Conservation (phyloP, 2,329 filamentous ascomycete species). For the Neurospora crassa region DNA sequence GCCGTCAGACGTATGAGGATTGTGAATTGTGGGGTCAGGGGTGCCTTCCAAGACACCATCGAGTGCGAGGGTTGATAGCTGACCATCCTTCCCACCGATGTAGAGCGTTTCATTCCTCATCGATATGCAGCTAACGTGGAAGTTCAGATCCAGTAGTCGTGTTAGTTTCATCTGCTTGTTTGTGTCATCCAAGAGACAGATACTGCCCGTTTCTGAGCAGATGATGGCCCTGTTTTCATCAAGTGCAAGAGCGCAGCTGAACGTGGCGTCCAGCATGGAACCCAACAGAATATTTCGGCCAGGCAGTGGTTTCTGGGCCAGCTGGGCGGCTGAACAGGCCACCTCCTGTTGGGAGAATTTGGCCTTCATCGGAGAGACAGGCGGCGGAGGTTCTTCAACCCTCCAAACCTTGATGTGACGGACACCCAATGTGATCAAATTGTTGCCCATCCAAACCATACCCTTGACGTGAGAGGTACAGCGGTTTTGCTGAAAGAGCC, state of each 20-base stretch:
- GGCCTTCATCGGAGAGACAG: constrained; percentile 53
- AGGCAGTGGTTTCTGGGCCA: constrained; percentile 58
- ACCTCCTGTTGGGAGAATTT: constrained; percentile 38
- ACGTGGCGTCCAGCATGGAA: constrained; percentile 70
- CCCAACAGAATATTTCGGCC: constrained; percentile 86
- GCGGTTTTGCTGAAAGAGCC: constrained; percentile 75
- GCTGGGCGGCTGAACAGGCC: constrained; percentile 19
- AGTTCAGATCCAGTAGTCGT: constrained; percentile 56
- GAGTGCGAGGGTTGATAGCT: constrained; percentile 45
- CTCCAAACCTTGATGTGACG: constrained; percentile 93
- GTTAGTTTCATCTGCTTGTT: constrained; percentile 61
- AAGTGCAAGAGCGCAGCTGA: constrained; percentile 66
- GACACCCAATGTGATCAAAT: constrained; percentile 76
- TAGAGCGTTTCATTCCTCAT: constrained; percentile 51
- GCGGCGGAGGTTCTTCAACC: constrained; percentile 53
- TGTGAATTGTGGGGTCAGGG: constrained; percentile 28
- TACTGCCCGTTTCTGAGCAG: constrained; percentile 77
- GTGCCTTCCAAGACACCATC: constrained; percentile 35
- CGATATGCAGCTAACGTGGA: constrained; percentile 58
- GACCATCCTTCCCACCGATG: constrained; percentile 58
- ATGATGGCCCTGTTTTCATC: constrained; percentile 68
- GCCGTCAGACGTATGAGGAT: constrained; percentile 30
- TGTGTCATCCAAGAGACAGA: constrained; percentile 79
- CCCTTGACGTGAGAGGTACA: constrained; percentile 79
- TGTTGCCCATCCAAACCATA: constrained; percentile 85